Percentiles rank a stretch among this genome's conserved stretches.
These are phyloP conservation scores for Dictyostelium brefeldianum DNA, from an alignment of 78 protist species.

Conservation along the genomic window DNA sequence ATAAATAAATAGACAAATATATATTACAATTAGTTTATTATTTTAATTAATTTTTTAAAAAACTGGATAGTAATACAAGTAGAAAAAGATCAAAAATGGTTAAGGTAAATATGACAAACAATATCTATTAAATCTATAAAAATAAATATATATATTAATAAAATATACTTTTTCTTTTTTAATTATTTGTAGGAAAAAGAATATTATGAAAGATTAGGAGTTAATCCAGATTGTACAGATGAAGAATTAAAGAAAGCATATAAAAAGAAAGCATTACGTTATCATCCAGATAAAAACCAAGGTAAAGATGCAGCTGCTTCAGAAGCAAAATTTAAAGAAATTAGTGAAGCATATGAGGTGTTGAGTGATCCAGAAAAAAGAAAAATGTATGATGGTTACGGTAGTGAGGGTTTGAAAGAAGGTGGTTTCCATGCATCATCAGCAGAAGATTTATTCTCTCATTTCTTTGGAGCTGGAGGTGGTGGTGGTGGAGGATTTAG, in stretches of 20 bases:
- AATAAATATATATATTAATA: neutral
- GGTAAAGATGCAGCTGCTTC: conserved; percentile 73
- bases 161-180: neutral
- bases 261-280: conserved; percentile 94
- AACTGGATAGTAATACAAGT: conserved; percentile 5
- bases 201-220: conserved; percentile 74
- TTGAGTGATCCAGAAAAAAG: conserved; percentile 94
- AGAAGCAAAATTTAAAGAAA: conserved; percentile 86
- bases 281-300: conserved; percentile 98
- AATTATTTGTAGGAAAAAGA: conserved; percentile 38
- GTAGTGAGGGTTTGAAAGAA: conserved; percentile 93
- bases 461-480: conserved; percentile 69
- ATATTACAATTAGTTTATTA: neutral
- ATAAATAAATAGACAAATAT: neutral
- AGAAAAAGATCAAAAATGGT: conserved; percentile 41
- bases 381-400: conserved; percentile 92
- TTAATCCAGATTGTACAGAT: conserved; percentile 38
- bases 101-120: conserved; percentile 15
- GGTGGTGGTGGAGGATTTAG: conserved; percentile 44
- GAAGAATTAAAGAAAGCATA: conserved; percentile 77
- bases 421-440: conserved; percentile 85
- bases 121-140: neutral
- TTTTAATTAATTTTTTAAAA: neutral
- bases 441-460: conserved; percentile 75
- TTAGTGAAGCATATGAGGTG: conserved; percentile 95